These are phyloP conservation scores for Colletotrichum acutatum DNA, from an alignment of 2,329 filamentous ascomycete species.

Conservation along the genomic window DNA sequence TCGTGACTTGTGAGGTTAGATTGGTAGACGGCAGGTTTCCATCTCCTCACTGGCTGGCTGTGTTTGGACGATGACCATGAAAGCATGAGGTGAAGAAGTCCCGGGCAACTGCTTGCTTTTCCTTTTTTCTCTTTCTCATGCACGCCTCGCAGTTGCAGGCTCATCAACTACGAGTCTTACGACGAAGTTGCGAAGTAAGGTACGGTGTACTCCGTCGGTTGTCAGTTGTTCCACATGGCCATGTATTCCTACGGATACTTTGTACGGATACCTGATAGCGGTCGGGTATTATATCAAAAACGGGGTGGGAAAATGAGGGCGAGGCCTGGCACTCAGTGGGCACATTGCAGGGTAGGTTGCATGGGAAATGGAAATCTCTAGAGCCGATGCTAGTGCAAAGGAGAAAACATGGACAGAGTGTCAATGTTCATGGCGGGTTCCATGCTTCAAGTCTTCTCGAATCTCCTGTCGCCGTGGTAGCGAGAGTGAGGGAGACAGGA, in stretches of 20 bases:
- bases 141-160: neutral
- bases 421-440: neutral
- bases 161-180: neutral
- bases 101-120: neutral
- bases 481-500: constrained; percentile 16
- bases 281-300: neutral
- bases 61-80: constrained; percentile 7
- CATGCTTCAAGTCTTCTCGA: constrained; percentile 5
- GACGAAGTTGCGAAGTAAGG: too few relatives aligned
- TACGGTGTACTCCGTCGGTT: neutral
- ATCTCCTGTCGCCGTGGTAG: constrained; percentile 30
- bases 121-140: neutral
- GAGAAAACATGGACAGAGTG: constrained; percentile 7
- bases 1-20: constrained; percentile 2
- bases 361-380: constrained; percentile 14
- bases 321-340: neutral
- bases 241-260: neutral
- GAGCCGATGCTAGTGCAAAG: constrained; percentile 11
- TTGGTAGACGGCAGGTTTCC: neutral
- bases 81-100: neutral
- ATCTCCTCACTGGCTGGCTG: neutral
- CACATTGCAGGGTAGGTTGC: neutral
- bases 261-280: neutral
- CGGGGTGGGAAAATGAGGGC: neutral
- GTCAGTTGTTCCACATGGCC: too few relatives aligned